phyloP scores from a whole-genome alignment of 2,329 filamentous ascomycete genomes.

The Aspergillus ibericus region DNA sequence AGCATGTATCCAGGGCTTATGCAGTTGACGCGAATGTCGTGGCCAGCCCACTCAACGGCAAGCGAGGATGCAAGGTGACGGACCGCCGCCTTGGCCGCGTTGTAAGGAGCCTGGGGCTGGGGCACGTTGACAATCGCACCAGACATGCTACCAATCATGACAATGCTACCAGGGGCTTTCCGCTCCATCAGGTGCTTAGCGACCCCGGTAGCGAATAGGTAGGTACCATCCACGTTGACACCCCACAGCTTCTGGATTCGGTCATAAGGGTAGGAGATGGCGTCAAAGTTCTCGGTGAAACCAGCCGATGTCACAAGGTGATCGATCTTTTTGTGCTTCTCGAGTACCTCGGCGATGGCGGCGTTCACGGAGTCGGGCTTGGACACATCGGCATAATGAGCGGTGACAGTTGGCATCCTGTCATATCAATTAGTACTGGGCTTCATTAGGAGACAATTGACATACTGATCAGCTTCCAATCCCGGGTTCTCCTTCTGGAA shows the following conservation, averaged over 20 bases:
- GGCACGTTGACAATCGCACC: slow-evolving; percentile 92
- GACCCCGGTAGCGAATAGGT: slow-evolving; percentile 79
- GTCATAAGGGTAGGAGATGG: slow-evolving; percentile 85
- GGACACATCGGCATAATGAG: slow-evolving; percentile 86
- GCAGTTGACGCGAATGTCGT: slow-evolving; percentile 89
- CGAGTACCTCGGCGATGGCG: slow-evolving; percentile 69
- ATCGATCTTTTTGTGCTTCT: slow-evolving; percentile 78
- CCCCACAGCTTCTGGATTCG: slow-evolving; percentile 91
- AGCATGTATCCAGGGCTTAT: slow-evolving; percentile 97
- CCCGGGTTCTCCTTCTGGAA: slow-evolving; percentile 80
- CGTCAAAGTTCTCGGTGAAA: slow-evolving; percentile 94
- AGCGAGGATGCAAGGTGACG: slow-evolving; percentile 83
- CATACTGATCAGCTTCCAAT: slow-evolving; percentile 58
- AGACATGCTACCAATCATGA: slow-evolving; percentile 95
- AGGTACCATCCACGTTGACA: slow-evolving; percentile 91
- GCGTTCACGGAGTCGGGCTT: slow-evolving; percentile 74
- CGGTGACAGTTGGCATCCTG: slow-evolving; percentile 78
- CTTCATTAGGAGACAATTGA: neutral
- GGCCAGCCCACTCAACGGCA: slow-evolving; percentile 89
- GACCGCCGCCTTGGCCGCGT: slow-evolving; percentile 88
- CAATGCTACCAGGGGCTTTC: slow-evolving; percentile 77
- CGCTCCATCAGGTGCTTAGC: slow-evolving; percentile 87
- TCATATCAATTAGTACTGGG: neutral
- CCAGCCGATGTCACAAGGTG: slow-evolving; percentile 93
- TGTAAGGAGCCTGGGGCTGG: slow-evolving; percentile 90